A percentile compares a stretch with the other conserved stretches of the same genome.
Conservation (phyloP, 371 early-diverging fungal genomes). For the Lichtheimia hyalospora region DNA sequence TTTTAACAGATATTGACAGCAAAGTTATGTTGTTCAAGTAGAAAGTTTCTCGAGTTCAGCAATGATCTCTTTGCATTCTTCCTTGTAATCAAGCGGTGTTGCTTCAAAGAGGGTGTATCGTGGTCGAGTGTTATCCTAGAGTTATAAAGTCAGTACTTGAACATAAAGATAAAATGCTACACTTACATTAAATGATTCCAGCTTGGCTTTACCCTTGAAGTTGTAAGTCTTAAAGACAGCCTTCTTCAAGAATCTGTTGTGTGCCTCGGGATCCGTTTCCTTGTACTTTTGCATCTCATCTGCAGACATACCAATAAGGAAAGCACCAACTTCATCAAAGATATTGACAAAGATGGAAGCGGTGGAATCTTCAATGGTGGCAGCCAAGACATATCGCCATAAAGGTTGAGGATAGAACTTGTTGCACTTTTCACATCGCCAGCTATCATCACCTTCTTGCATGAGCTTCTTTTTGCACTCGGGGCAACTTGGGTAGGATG, state of each 20-base stretch:
- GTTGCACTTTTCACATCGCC: conserved; percentile 95
- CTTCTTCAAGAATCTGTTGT: conserved; percentile 42
- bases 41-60: conserved; percentile 42
- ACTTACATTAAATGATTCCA: conserved; percentile 80
- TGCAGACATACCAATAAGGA: conserved; percentile 73
- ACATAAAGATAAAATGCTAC: not conserved
- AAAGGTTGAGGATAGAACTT: conserved; percentile 62
- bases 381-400: conserved; percentile 79
- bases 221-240: conserved; percentile 68
- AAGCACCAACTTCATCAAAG: conserved; percentile 83
- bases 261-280: conserved; percentile 41
- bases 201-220: conserved; percentile 79
- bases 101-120: conserved; percentile 51
- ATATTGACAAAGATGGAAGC: conserved; percentile 80
- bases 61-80: conserved; percentile 55
- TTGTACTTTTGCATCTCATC: conserved; percentile 62
- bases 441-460: conserved; percentile 55
- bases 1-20: too few species aligned
- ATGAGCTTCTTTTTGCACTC: conserved; percentile 90
- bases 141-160: conserved; percentile 4
- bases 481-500: conserved; percentile 90
- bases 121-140: conserved; percentile 61
- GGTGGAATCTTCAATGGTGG: conserved; percentile 77
- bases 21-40: not conserved
- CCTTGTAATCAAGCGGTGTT: conserved; percentile 59